phyloP scores from a whole-genome alignment of 192 early-diverging fungal genomes.

The Helicostylum pulchrum region DNA sequence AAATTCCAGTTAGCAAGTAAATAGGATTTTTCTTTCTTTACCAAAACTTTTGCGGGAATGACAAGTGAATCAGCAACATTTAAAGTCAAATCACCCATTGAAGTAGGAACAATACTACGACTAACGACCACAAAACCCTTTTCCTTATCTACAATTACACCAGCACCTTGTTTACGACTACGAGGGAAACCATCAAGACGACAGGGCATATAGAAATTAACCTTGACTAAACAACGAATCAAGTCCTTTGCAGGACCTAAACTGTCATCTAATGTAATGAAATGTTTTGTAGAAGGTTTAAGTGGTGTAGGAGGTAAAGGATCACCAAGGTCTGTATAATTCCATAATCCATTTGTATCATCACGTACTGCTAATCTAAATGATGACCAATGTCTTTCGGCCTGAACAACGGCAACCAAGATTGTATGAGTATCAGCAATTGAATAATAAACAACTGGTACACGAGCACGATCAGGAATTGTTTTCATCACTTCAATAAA shows the following conservation, averaged over 20 bases:
- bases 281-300: slow-evolving; percentile 59
- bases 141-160: slow-evolving; percentile 74
- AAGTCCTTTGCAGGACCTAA: slow-evolving; percentile 61
- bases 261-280: slow-evolving; percentile 61
- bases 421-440: slow-evolving; percentile 79
- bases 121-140: slow-evolving; percentile 79
- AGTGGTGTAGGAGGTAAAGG: slow-evolving; percentile 58
- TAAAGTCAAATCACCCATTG: slow-evolving; percentile 74
- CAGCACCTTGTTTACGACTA: slow-evolving; percentile 65
- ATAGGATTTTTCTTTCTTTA: background rate
- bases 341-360: slow-evolving; percentile 71
- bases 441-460: slow-evolving; percentile 74
- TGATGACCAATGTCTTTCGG: slow-evolving; percentile 71
- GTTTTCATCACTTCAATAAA: slow-evolving; percentile 71
- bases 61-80: slow-evolving; percentile 82
- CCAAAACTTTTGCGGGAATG: slow-evolving; percentile 72
- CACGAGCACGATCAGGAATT: slow-evolving; percentile 73
- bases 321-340: slow-evolving; percentile 62
- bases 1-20: background rate
- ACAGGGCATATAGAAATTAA: slow-evolving; percentile 70
- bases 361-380: slow-evolving; percentile 74
- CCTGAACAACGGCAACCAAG: slow-evolving; percentile 58
- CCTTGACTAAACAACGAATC: slow-evolving; percentile 68
- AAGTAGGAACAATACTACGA: slow-evolving; percentile 72
- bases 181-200: slow-evolving; percentile 73